phyloP scores from a whole-genome alignment of 208 protist species.

The Blastocrithidia nonstop region DNA sequence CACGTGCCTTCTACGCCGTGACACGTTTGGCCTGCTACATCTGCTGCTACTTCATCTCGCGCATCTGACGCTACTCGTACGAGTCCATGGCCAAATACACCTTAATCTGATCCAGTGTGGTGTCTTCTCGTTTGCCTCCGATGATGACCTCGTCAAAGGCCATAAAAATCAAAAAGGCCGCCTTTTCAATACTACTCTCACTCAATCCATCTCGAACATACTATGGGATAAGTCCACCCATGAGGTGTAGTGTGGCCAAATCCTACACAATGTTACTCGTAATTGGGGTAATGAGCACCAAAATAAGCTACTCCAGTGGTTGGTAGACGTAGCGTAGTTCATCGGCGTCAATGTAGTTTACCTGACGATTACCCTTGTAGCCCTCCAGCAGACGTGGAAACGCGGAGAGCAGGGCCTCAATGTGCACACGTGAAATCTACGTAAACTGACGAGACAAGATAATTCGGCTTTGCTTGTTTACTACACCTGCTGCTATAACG shows the following conservation, averaged over 20 bases:
- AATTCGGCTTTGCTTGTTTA: constrained; percentile 68
- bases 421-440: constrained; percentile 89
- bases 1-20: constrained; percentile 68
- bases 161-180: constrained; percentile 92
- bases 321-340: constrained; percentile 95
- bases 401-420: constrained; percentile 94
- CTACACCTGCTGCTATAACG: constrained; percentile 66
- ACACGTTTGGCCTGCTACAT: constrained; percentile 85
- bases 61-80: constrained; percentile 89
- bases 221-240: constrained; percentile 83
- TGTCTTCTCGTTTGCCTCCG: constrained; percentile 89
- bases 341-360: constrained; percentile 96
- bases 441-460: constrained; percentile 93
- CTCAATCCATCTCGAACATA: constrained; percentile 48
- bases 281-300: constrained; percentile 92
- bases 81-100: constrained; percentile 94
- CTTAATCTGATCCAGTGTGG: constrained; percentile 88
- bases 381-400: constrained; percentile 93
- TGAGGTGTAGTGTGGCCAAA: constrained; percentile 91
- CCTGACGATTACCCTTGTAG: constrained; percentile 63
- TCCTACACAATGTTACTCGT: constrained; percentile 97
- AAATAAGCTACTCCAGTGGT: constrained; percentile 89
- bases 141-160: constrained; percentile 96
- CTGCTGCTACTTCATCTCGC: constrained; percentile 65
- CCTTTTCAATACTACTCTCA: constrained; percentile 67